phyloP scores from a whole-genome alignment of 1,284 basidiomycete genomes.

The Macrocystidia cucumis region DNA sequence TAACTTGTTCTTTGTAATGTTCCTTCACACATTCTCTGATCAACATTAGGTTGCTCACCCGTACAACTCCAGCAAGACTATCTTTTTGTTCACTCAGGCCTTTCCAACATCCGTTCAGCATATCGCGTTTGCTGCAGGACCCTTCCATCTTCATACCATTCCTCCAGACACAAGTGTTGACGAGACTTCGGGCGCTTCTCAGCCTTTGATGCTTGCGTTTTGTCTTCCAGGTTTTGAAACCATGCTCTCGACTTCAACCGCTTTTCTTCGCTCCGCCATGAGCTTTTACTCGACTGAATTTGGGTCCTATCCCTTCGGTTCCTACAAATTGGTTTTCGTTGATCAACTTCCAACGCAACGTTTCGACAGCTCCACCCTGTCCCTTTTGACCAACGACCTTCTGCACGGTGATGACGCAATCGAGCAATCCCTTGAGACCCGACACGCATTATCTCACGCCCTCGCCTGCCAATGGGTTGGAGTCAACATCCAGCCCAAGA shows the following conservation, averaged over 20 bases:
- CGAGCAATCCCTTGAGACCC: constrained; percentile 90
- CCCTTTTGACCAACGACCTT: constrained; percentile 77
- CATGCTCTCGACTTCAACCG: constrained; percentile 60
- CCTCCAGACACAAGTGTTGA: constrained; percentile 49
- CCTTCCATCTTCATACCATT: constrained; percentile 80
- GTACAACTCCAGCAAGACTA: constrained; percentile 88
- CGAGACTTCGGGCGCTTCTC: constrained; percentile 58
- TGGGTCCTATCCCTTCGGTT: constrained; percentile 94
- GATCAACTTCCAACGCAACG: constrained; percentile 78
- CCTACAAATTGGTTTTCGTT: constrained; percentile 95
- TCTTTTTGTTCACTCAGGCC: constrained; percentile 90
- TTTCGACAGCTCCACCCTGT: constrained; percentile 81
- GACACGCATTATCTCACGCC: constrained; percentile 81
- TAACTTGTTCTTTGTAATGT: constrained; percentile 26
- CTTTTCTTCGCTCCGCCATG: constrained; percentile 85
- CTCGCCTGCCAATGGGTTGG: constrained; percentile 97
- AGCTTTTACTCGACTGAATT: constrained; percentile 89
- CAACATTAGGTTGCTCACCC: constrained; percentile 79
- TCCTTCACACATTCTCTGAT: constrained; percentile 11
- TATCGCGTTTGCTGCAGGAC: constrained; percentile 92
- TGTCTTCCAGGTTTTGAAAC: constrained; percentile 86
- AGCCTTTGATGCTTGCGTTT: constrained; percentile 89
- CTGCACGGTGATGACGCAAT: constrained; percentile 87
- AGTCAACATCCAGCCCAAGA: constrained; percentile 92
- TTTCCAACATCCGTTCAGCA: constrained; percentile 92